phyloP scores from a whole-genome alignment of 202 grass and related monocot genomes.

The Sporobolus alterniflorus region DNA sequence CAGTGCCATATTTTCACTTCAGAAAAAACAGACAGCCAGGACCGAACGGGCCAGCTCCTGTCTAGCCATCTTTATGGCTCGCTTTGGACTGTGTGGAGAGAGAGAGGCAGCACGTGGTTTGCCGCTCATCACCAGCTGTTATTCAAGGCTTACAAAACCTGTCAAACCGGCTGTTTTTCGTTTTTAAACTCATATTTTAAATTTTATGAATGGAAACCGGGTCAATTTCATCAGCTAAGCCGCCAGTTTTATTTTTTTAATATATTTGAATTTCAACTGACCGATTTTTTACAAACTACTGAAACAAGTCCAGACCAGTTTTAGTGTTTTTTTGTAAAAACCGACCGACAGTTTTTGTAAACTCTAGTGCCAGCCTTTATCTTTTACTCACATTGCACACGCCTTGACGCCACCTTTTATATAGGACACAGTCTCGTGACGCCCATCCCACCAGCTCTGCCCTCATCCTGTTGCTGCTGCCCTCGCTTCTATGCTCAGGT shows the following conservation, averaged over 20 bases:
- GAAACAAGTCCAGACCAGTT: too few species aligned
- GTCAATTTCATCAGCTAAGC: too few species aligned
- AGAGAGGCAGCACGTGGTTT: not conserved
- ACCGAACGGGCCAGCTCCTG: conserved; percentile 20
- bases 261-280: too few species aligned
- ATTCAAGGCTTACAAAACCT: conserved; percentile 26
- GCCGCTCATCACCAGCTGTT: conserved; percentile 26
- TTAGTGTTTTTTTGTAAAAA: too few species aligned
- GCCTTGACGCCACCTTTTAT: conserved; percentile 29
- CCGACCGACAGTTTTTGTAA: too few species aligned
- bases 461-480: not conserved
- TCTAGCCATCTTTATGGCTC: not conserved
- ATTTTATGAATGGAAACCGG: too few species aligned
- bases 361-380: too few species aligned
- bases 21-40: conserved; percentile 27
- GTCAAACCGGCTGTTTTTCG: too few species aligned
- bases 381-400: conserved; percentile 30
- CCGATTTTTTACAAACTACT: too few species aligned
- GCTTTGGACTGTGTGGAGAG: not conserved
- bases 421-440: not conserved
- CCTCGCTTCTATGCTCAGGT: conserved; percentile 30
- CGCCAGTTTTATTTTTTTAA: too few species aligned
- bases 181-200: too few species aligned
- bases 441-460: not conserved
- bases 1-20: not conserved